These are phyloP conservation scores for Madurella fahalii DNA, from an alignment of 2,329 filamentous ascomycete genomes.

Conservation along the genomic window DNA sequence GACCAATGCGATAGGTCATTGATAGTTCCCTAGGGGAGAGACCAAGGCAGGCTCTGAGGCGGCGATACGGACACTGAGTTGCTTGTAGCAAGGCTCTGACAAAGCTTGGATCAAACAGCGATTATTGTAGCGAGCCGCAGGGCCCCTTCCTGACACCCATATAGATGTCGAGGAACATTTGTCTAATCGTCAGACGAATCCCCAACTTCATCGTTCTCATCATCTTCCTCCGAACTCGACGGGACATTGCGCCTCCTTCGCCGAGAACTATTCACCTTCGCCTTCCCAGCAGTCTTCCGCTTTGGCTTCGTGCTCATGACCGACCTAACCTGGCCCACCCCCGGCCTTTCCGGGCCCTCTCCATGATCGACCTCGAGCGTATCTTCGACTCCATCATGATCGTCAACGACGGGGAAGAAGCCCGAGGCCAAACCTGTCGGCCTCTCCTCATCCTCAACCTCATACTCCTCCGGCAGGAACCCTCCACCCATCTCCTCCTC, in stretches of 20 bases:
- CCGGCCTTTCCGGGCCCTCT: conserved; percentile 7
- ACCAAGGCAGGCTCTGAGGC: no score
- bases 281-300: conserved; percentile 14
- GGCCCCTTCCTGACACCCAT: no score
- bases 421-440: conserved; percentile 36
- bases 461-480: conserved; percentile 55
- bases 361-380: conserved; percentile 33
- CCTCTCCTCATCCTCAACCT: conserved; percentile 40
- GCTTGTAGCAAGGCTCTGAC: no score
- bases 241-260: conserved; percentile 19
- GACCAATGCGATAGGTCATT: no score
- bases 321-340: not conserved
- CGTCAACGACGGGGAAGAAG: conserved; percentile 45
- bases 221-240: conserved; percentile 23
- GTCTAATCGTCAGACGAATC: conserved; percentile 3
- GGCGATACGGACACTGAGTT: no score
- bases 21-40: no score
- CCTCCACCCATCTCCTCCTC: conserved; percentile 52
- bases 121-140: no score
- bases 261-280: conserved; percentile 7
- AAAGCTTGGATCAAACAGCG: no score
- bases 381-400: conserved; percentile 34
- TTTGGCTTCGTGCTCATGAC: conserved; percentile 20
- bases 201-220: conserved; percentile 18
- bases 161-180: not conserved